phyloP scores from a whole-genome alignment of 768 basidiomycete species.

The Mycena kentingensis region DNA sequence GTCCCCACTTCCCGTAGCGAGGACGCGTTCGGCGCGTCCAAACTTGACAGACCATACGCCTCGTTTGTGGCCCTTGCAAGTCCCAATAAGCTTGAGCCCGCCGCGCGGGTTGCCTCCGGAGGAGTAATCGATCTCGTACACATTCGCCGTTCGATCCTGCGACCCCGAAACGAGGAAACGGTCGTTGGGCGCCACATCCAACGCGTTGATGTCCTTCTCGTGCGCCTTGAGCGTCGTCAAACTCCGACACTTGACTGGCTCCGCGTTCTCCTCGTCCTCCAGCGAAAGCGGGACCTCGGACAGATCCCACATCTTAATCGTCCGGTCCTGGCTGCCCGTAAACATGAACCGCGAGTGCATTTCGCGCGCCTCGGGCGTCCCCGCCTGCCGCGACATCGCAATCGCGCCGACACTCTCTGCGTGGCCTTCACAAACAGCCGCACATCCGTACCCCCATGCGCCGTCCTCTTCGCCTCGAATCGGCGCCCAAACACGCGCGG shows the following conservation, averaged over 20 bases:
- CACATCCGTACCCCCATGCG: constrained; percentile 67
- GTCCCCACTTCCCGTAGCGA: constrained; percentile 95
- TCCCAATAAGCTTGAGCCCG: constrained; percentile 75
- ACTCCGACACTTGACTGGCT: constrained; percentile 62
- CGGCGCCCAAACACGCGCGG: constrained; percentile 82
- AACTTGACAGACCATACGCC: constrained; percentile 97
- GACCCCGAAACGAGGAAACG: constrained; percentile 88
- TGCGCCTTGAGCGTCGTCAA: constrained; percentile 88
- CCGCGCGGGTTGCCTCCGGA: constrained; percentile 54
- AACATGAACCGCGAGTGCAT: constrained; percentile 69
- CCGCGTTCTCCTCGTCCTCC: constrained; percentile 26
- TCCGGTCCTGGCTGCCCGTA: constrained; percentile 95
- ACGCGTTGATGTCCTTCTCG: constrained; percentile 97
- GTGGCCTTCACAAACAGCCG: constrained; percentile 91
- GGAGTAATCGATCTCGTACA: constrained; percentile 74
- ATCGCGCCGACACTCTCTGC: constrained; percentile 92
- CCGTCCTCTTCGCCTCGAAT: constrained; percentile 17
- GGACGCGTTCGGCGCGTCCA: constrained; percentile 73
- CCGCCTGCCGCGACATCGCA: constrained; percentile 67
- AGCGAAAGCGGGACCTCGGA: constrained; percentile 47
- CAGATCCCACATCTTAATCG: constrained; percentile 99
- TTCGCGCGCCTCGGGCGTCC: constrained; percentile 28
- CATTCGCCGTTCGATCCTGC: constrained; percentile 92
- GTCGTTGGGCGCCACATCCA: constrained; percentile 92
- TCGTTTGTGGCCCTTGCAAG: constrained; percentile 93